Conservation (phyloP, 306 rosid species). For the Quercus agrifolia region DNA sequence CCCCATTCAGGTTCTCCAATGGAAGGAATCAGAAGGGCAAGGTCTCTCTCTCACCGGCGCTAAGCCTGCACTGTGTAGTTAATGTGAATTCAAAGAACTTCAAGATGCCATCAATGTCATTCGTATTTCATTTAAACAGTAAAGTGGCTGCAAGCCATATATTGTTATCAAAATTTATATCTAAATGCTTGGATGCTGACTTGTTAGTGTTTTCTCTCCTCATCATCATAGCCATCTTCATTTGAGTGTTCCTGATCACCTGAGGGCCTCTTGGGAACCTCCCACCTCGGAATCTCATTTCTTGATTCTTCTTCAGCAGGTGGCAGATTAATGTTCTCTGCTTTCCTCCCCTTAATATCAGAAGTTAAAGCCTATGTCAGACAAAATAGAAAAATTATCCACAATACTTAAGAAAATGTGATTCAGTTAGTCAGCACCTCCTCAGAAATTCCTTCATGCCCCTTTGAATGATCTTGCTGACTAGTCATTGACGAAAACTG, state of each 20-base stretch:
- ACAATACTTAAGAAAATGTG: neutral
- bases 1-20: neutral
- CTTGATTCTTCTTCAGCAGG: slow-evolving; percentile 47
- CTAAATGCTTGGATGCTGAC: neutral
- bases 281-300: slow-evolving; percentile 23
- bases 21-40: neutral
- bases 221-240: slow-evolving; percentile 34
- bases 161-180: neutral
- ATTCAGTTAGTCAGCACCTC: slow-evolving; percentile 33
- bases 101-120: too few relatives aligned
- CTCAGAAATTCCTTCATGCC: slow-evolving; percentile 32
- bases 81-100: too few relatives aligned
- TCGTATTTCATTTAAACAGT: too few relatives aligned
- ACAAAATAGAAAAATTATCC: slow-evolving; percentile 4
- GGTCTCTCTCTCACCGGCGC: neutral
- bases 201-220: slow-evolving; percentile 26
- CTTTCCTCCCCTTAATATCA: slow-evolving; percentile 42
- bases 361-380: slow-evolving; percentile 9
- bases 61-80: too few relatives aligned
- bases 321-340: slow-evolving; percentile 45
- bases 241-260: slow-evolving; percentile 11
- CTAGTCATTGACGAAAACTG: slow-evolving; percentile 24
- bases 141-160: too few relatives aligned
- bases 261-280: slow-evolving; percentile 16
- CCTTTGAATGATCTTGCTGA: slow-evolving; percentile 29